A percentile compares a stretch with the other conserved stretches of the same genome.
Evolutionary conservation across 2,329 filamentous ascomycete species (phyloP).

Genomic region (Camillea tinctor): DNA sequence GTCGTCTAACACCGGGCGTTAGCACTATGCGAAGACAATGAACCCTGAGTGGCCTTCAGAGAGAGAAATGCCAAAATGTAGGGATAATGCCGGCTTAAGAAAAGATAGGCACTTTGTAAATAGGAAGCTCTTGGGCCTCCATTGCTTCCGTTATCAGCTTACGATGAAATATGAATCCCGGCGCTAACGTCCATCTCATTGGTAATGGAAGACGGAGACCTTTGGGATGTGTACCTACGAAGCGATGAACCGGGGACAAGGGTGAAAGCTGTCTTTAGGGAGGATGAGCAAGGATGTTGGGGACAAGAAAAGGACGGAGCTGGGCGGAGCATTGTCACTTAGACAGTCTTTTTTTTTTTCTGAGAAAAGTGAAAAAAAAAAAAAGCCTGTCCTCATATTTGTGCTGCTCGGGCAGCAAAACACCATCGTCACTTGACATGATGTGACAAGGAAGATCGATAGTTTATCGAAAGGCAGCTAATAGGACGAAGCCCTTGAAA

Average conservation of each 20-base stretch:
- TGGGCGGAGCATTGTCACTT: not conserved
- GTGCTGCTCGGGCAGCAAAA: constrained; percentile 1
- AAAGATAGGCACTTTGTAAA: not conserved
- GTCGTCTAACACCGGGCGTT: constrained; percentile 62
- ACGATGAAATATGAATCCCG: not conserved
- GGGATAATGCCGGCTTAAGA: constrained; percentile 3
- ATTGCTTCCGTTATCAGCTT: not conserved
- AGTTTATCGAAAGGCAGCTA: not conserved
- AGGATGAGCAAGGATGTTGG: not conserved
- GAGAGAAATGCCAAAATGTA: not conserved
- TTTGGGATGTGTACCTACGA: no score
- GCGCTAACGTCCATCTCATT: not conserved
- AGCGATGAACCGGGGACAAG: not conserved
- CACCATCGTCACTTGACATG: constrained; percentile 1
- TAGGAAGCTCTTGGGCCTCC: not conserved
- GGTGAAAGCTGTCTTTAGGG: not conserved
- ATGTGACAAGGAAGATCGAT: not conserved
- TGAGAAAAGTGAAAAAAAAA: no score
- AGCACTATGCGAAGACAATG: constrained; percentile 7
- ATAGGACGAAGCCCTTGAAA: not conserved
- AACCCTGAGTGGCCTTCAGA: not conserved
- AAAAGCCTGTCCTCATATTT: not conserved
- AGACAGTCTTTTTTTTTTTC: not conserved
- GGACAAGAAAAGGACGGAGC: not conserved
- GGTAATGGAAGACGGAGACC: not conserved